A percentile compares a stretch with the other conserved stretches of the same genome.
Evolutionary conservation across 169 alveolate genomes (phyloP).

Genomic region (Cryptosporidium muris): DNA sequence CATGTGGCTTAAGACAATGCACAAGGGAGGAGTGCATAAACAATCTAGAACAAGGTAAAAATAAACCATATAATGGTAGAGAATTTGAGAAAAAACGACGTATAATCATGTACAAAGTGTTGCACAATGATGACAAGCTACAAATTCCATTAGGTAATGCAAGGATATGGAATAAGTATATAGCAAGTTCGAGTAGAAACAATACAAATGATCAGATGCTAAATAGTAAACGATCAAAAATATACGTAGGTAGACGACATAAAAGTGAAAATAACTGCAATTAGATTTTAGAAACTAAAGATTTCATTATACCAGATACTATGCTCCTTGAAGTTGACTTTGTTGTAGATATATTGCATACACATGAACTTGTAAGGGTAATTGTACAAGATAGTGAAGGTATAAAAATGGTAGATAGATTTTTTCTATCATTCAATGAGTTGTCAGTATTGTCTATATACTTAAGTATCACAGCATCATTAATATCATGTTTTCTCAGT

Average conservation of each 20-base stretch:
- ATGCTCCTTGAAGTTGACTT: slow-evolving; percentile 23
- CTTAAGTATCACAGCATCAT: slow-evolving; percentile 5
- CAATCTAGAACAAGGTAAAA: background rate
- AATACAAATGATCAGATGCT: background rate
- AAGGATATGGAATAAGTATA: slow-evolving; percentile 56
- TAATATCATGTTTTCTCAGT: slow-evolving; percentile 8
- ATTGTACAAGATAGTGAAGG: slow-evolving; percentile 42
- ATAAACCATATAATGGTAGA: background rate
- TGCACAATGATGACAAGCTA: slow-evolving; percentile 50
- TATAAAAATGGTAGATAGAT: slow-evolving; percentile 12
- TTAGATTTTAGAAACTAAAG: slow-evolving; percentile 41
- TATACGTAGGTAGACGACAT: slow-evolving; percentile 29
- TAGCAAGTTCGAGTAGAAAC: background rate
- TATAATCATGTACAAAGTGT: slow-evolving; percentile 27
- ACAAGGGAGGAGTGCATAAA: slow-evolving; percentile 18
- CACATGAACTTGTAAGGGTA: slow-evolving; percentile 22
- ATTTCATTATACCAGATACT: slow-evolving; percentile 26
- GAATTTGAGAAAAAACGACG: slow-evolving; percentile 24
- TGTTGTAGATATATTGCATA: slow-evolving; percentile 5
- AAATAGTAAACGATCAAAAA: background rate
- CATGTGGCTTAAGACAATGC: slow-evolving; percentile 56
- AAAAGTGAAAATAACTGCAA: slow-evolving; percentile 18
- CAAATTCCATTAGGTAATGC: slow-evolving; percentile 48
- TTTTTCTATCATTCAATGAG: slow-evolving; percentile 13
- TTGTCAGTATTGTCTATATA: slow-evolving; percentile 4